phyloP scores from a whole-genome alignment of 2,329 filamentous ascomycete species.

The Pseudocercospora cruenta region DNA sequence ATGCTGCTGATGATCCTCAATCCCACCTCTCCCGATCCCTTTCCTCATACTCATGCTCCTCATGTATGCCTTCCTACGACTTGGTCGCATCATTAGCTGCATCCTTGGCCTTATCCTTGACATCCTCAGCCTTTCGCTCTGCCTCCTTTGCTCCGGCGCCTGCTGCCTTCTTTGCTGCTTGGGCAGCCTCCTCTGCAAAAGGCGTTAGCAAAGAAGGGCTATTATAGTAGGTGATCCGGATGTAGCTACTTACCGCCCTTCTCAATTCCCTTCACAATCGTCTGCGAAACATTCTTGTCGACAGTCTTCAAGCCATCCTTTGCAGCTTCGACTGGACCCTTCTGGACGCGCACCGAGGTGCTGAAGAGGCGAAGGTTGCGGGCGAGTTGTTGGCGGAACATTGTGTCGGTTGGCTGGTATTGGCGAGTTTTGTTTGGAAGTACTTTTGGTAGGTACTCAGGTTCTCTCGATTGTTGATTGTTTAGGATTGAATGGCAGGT shows the following conservation, averaged over 20 bases:
- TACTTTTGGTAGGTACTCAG: not conserved
- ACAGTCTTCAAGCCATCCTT: slow-evolving; percentile 63
- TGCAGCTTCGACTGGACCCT: slow-evolving; percentile 57
- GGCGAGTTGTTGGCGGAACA: slow-evolving; percentile 51
- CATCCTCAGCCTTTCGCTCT: slow-evolving; percentile 46
- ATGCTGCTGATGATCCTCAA: not conserved
- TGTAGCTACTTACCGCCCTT: slow-evolving; percentile 63
- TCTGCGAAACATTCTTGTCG: slow-evolving; percentile 59
- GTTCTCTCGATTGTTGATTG: not conserved
- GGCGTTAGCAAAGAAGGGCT: not conserved
- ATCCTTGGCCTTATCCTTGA: slow-evolving; percentile 40
- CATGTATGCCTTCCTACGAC: slow-evolving; percentile 10
- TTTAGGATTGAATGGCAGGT: not conserved
- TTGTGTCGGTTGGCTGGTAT: slow-evolving; percentile 37
- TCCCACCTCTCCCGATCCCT: slow-evolving; percentile 2
- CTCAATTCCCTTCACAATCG: slow-evolving; percentile 64
- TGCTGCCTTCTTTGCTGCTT: slow-evolving; percentile 47
- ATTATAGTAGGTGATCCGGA: too few relatives aligned
- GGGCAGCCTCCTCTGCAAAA: slow-evolving; percentile 54
- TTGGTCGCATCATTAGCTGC: slow-evolving; percentile 25
- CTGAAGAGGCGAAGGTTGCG: slow-evolving; percentile 57
- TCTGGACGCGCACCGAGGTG: slow-evolving; percentile 54
- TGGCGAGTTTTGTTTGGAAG: not conserved
- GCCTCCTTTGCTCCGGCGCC: slow-evolving; percentile 40
- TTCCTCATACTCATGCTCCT: not conserved